Percentiles rank a stretch among this genome's conserved stretches.
phyloP scores from a whole-genome alignment of 495 filamentous ascomycete genomes.

The Aspergillus heteromorphus region DNA sequence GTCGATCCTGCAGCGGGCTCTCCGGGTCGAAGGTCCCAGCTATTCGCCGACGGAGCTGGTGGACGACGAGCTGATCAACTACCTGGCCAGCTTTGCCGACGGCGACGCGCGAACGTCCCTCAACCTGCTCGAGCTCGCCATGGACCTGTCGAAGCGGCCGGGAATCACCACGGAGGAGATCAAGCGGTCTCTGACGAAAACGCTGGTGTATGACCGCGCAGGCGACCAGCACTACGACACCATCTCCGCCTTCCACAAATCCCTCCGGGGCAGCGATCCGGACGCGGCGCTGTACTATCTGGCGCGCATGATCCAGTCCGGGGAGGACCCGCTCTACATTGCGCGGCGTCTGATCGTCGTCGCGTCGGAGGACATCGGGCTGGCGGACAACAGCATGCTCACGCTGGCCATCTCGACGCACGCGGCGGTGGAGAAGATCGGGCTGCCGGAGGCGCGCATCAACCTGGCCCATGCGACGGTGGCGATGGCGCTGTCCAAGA shows the following conservation, averaged over 20 bases:
- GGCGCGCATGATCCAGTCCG: constrained; percentile 90
- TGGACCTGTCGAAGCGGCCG: constrained; percentile 54
- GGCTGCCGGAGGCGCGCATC: constrained; percentile 91
- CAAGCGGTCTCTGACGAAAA: constrained; percentile 77
- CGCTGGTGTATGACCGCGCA: constrained; percentile 87
- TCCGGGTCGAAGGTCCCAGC: constrained; percentile 53
- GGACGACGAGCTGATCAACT: constrained; percentile 69
- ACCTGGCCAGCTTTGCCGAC: constrained; percentile 80
- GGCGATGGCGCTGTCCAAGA: constrained; percentile 74
- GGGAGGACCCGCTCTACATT: constrained; percentile 90
- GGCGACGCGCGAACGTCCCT: constrained; percentile 90
- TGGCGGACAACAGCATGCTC: constrained; percentile 84
- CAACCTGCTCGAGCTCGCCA: constrained; percentile 84
- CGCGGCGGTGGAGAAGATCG: constrained; percentile 80
- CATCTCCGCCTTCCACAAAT: constrained; percentile 96
- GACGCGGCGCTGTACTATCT: constrained; percentile 92
- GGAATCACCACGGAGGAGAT: constrained; percentile 58
- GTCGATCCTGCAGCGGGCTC: constrained; percentile 67
- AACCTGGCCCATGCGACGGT: constrained; percentile 83
- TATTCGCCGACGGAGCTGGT: constrained; percentile 58
- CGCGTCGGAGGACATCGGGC: constrained; percentile 84
- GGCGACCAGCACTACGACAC: constrained; percentile 95
- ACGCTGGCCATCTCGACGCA: constrained; percentile 79
- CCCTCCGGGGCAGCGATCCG: constrained; percentile 77
- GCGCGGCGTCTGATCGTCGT: constrained; percentile 88